Evolutionary conservation across 371 early-diverging fungal genomes (phyloP).

Genomic region (Saksenaea vasiformis): DNA sequence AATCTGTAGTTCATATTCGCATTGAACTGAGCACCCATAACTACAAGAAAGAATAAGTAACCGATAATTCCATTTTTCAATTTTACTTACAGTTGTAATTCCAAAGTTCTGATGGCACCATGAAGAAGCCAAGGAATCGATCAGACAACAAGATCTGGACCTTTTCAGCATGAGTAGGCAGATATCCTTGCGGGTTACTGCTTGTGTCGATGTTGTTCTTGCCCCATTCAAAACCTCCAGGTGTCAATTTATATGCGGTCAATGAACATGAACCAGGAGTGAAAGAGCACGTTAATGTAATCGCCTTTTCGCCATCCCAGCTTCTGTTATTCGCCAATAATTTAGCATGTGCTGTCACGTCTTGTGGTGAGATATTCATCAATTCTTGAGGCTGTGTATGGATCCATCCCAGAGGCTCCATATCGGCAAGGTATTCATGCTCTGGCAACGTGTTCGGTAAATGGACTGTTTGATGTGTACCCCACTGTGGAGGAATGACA

Average conservation of each 20-base stretch:
- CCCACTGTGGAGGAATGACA: slow-evolving; percentile 97
- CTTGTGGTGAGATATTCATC: slow-evolving; percentile 89
- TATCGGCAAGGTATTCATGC: slow-evolving; percentile 86
- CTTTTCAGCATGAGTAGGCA: slow-evolving; percentile 89
- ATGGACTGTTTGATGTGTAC: slow-evolving; percentile 92
- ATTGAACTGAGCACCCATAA: slow-evolving; percentile 89
- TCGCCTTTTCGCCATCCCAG: slow-evolving; percentile 96
- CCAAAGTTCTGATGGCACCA: slow-evolving; percentile 97
- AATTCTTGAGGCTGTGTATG: slow-evolving; percentile 96
- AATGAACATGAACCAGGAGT: slow-evolving; percentile 97
- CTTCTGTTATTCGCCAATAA: slow-evolving; percentile 83
- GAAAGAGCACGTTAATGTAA: slow-evolving; percentile 91
- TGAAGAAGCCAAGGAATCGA: slow-evolving; percentile 95
- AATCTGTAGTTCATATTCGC: slow-evolving; percentile 91
- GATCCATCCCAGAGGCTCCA: slow-evolving; percentile 98
- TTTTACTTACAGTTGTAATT: slow-evolving; percentile 75
- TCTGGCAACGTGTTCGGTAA: slow-evolving; percentile 88
- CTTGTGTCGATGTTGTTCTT: slow-evolving; percentile 75
- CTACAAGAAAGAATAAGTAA: slow-evolving; percentile 12
- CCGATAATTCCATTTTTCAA: neutral
- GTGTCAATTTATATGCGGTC: slow-evolving; percentile 94
- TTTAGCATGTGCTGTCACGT: slow-evolving; percentile 88
- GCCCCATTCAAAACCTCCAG: slow-evolving; percentile 96
- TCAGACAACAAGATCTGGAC: slow-evolving; percentile 95
- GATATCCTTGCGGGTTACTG: slow-evolving; percentile 85